Percentiles rank a stretch among this genome's conserved stretches.
Evolutionary conservation across 306 rosid genomes (phyloP).

Genomic region (Prosopis cineraria): DNA sequence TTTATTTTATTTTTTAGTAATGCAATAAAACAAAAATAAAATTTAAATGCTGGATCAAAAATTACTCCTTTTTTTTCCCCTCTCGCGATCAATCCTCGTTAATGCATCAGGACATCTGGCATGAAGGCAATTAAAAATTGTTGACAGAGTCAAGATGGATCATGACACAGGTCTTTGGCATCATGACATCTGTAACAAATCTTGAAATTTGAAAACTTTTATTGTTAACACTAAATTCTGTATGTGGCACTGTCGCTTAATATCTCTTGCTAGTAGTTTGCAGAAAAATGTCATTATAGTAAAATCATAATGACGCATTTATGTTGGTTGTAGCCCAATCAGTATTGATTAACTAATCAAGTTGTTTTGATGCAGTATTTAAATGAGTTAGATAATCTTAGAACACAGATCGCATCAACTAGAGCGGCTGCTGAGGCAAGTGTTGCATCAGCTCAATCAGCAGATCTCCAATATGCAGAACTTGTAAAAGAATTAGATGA

Average conservation of each 20-base stretch:
- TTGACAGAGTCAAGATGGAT: neutral
- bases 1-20: neutral
- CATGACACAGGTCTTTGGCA: neutral
- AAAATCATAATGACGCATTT: neutral
- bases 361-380: slow-evolving; percentile 58
- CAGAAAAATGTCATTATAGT: neutral
- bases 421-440: slow-evolving; percentile 83
- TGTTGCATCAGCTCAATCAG: slow-evolving; percentile 82
- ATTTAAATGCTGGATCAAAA: slow-evolving; percentile 7
- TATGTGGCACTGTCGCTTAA: neutral
- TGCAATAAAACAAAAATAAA: neutral
- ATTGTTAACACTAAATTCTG: slow-evolving; percentile 14
- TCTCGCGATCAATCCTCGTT: neutral
- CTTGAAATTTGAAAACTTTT: neutral
- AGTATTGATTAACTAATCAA: slow-evolving; percentile 13
- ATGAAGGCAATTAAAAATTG: slow-evolving; percentile 16
- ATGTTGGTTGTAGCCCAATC: neutral
- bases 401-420: slow-evolving; percentile 65
- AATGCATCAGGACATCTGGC: neutral
- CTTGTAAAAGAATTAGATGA: slow-evolving; percentile 75
- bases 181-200: neutral
- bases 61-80: neutral
- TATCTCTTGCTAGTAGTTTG: slow-evolving; percentile 5
- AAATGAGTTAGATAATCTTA: slow-evolving; percentile 72
- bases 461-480: slow-evolving; percentile 65